A percentile compares a stretch with the other conserved stretches of the same genome.
These are phyloP conservation scores for Trichosporon coremiiforme DNA, from an alignment of 1,284 basidiomycete species.

Conservation along the genomic window DNA sequence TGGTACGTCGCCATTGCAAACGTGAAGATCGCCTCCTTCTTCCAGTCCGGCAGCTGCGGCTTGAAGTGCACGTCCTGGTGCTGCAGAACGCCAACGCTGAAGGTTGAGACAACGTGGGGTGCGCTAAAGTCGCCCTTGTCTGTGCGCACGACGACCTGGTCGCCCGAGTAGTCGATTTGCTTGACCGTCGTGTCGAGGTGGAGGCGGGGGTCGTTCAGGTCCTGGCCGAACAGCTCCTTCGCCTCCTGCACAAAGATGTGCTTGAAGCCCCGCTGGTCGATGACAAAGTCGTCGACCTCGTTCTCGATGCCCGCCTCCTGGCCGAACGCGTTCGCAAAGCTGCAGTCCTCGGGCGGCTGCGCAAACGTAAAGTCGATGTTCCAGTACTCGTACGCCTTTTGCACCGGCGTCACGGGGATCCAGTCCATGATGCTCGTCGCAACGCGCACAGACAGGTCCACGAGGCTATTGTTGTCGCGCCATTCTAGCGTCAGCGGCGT, in stretches of 20 bases:
- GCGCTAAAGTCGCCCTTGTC: conserved; percentile 60
- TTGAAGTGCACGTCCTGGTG: conserved; percentile 64
- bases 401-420: conserved; percentile 32
- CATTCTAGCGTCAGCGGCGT: conserved; percentile 23
- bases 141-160: conserved; percentile 57
- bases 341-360: conserved; percentile 32
- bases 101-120: conserved; percentile 66
- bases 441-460: conserved; percentile 34
- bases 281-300: conserved; percentile 33
- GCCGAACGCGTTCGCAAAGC: conserved; percentile 35
- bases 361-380: conserved; percentile 37
- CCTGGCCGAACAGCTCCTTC: conserved; percentile 65
- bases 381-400: conserved; percentile 37
- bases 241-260: conserved; percentile 64
- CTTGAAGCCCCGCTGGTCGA: conserved; percentile 60
- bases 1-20: conserved; percentile 70
- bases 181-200: conserved; percentile 63
- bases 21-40: conserved; percentile 66
- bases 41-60: conserved; percentile 66
- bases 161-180: conserved; percentile 59
- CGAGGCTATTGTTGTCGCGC: conserved; percentile 33
- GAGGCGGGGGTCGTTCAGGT: conserved; percentile 60
- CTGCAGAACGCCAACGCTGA: conserved; percentile 64
- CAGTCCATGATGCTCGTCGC: conserved; percentile 37
- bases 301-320: conserved; percentile 34